phyloP scores from a whole-genome alignment of 495 filamentous ascomycete genomes.

The Penicillium mononematosum region DNA sequence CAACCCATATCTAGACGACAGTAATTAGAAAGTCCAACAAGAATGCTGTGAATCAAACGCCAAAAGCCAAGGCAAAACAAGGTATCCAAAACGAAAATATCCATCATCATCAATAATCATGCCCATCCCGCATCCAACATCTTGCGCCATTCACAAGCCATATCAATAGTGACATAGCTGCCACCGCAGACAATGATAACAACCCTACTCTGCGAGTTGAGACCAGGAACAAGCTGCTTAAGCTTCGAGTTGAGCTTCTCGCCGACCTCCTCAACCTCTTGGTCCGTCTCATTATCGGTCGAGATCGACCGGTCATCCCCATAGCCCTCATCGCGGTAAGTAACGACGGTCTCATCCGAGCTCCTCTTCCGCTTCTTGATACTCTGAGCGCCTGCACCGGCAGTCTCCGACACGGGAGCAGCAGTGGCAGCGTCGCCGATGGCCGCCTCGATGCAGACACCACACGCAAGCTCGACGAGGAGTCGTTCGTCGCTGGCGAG shows the following conservation, averaged over 20 bases:
- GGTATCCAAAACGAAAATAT: slow-evolving; percentile 8
- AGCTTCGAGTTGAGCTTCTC: slow-evolving; percentile 47
- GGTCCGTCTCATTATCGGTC: slow-evolving; percentile 35
- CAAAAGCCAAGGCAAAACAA: background rate
- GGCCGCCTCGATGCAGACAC: slow-evolving; percentile 68
- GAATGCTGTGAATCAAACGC: slow-evolving; percentile 6
- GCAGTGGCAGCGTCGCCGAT: slow-evolving; percentile 36
- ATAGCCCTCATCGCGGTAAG: slow-evolving; percentile 39
- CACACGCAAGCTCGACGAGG: slow-evolving; percentile 80
- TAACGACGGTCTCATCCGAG: slow-evolving; percentile 8
- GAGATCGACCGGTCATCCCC: slow-evolving; percentile 41
- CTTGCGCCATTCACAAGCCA: slow-evolving; percentile 61
- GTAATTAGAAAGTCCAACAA: slow-evolving; percentile 2
- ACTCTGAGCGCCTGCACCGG: slow-evolving; percentile 23
- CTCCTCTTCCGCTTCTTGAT: slow-evolving; percentile 41
- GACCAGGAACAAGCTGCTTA: slow-evolving; percentile 56
- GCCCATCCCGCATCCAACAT: slow-evolving; percentile 44
- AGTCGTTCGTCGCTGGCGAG: slow-evolving; percentile 81
- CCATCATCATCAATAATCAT: slow-evolving; percentile 19
- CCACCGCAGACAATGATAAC: slow-evolving; percentile 89
- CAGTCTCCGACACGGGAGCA: slow-evolving; percentile 12
- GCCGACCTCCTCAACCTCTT: slow-evolving; percentile 24
- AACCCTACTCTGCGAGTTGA: slow-evolving; percentile 63
- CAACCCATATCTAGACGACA: slow-evolving; percentile 14
- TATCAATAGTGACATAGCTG: slow-evolving; percentile 66